Evolutionary conservation across 495 filamentous ascomycete species (phyloP).

Genomic region (Aspergillus mulundensis): DNA sequence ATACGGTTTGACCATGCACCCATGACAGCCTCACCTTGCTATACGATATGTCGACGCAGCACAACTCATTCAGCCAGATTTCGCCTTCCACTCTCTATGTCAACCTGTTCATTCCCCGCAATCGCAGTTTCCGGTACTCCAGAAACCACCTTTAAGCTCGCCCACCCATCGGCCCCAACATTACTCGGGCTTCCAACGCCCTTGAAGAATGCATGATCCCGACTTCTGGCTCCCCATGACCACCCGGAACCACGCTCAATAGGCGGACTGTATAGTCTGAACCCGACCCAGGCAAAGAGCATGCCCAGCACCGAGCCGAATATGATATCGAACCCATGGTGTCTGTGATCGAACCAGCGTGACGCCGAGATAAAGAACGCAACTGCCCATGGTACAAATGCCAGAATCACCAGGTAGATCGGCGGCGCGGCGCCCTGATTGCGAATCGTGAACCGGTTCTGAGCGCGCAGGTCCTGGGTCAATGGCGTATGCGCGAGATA

Average conservation of each 20-base stretch:
- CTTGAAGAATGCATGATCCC: conserved; percentile 51
- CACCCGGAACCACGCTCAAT: conserved; percentile 56
- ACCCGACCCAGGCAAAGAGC: conserved; percentile 50
- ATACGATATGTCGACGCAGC: neutral
- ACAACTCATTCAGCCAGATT: conserved; percentile 13
- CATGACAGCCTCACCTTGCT: neutral
- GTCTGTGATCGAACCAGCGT: conserved; percentile 59
- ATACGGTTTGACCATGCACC: neutral
- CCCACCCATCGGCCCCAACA: conserved; percentile 35
- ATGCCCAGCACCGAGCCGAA: conserved; percentile 56
- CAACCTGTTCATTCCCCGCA: conserved; percentile 7
- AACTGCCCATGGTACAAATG: conserved; percentile 51
- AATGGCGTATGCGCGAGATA: conserved; percentile 48
- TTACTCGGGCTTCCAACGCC: conserved; percentile 55
- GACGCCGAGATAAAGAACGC: conserved; percentile 60
- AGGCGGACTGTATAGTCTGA: conserved; percentile 66
- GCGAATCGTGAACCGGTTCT: conserved; percentile 30
- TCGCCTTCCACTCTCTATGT: conserved; percentile 19
- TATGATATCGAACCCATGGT: conserved; percentile 63
- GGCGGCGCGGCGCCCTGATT: conserved; percentile 57
- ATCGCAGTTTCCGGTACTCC: neutral
- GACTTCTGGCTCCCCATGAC: conserved; percentile 46
- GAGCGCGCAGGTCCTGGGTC: conserved; percentile 20
- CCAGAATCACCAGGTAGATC: conserved; percentile 51
- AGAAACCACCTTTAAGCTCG: neutral